phyloP scores from a whole-genome alignment of 306 rosid species.

The Vachellia pachyceras region DNA sequence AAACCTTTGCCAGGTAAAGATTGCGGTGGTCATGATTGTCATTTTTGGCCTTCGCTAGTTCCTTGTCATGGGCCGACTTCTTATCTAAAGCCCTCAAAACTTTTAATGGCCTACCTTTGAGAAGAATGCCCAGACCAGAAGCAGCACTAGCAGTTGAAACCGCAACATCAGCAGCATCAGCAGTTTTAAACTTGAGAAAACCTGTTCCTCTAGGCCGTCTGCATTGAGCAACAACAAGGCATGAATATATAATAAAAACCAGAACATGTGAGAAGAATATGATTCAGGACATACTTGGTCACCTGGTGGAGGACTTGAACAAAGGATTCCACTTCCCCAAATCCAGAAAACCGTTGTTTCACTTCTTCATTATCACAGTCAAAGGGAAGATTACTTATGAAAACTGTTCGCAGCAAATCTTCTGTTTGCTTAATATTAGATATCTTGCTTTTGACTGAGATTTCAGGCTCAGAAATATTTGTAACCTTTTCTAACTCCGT shows the following conservation, averaged over 20 bases:
- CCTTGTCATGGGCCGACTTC: slow-evolving; percentile 91
- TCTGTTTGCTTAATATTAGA: slow-evolving; percentile 54
- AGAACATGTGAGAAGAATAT: slow-evolving; percentile 23
- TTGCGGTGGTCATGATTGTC: slow-evolving; percentile 87
- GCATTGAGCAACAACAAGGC: slow-evolving; percentile 42
- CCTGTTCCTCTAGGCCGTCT: slow-evolving; percentile 98
- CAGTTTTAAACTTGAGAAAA: slow-evolving; percentile 83
- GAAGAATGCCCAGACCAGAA: slow-evolving; percentile 71
- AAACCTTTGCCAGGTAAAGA: slow-evolving; percentile 86
- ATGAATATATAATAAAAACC: slow-evolving; percentile 37
- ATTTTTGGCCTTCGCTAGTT: slow-evolving; percentile 63
- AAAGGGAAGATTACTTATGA: slow-evolving; percentile 84
- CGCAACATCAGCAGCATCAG: slow-evolving; percentile 78
- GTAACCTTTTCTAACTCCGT: slow-evolving; percentile 56
- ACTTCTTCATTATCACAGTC: slow-evolving; percentile 78
- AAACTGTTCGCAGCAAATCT: slow-evolving; percentile 78
- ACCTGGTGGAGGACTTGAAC: slow-evolving; percentile 84
- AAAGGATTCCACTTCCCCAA: slow-evolving; percentile 86
- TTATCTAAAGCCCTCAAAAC: slow-evolving; percentile 87
- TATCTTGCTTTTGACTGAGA: slow-evolving; percentile 41
- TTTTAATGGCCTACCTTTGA: slow-evolving; percentile 82
- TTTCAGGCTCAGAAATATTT: slow-evolving; percentile 49
- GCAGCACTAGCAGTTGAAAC: slow-evolving; percentile 68
- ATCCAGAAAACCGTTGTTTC: slow-evolving; percentile 80
- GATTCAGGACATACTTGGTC: slow-evolving; percentile 67